Evolutionary conservation across 1,139 yeast genomes (phyloP), one percentile per base, ranked within the genome.

Genomic region (Torulaspora pretoriensis): DNA sequence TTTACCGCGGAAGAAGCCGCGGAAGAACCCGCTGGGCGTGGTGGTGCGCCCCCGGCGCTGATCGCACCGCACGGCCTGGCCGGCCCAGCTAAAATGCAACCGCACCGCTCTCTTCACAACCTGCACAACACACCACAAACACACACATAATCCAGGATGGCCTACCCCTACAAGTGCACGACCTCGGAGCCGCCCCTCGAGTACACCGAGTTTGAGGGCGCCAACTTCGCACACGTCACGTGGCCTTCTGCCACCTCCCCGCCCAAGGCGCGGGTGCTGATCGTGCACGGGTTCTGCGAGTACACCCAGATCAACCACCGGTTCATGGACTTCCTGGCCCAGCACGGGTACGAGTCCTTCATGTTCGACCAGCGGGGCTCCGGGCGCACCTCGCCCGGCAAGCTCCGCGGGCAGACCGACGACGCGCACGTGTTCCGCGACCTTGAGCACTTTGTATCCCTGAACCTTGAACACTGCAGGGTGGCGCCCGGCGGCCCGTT

Each of bases 361-460:
- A 78, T 78, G 54, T 90, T 80, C 63, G 96, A 87, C 61, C 96
- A 88, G 67, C 76, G 97, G 55, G 97, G 97, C 1, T 81, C 90
- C 8, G 97, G 96, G 4, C 75, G 73, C 44, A 85, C 96, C 0
- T 77, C 83, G 1, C 77, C 78, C 0, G 78, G 79, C 13, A 71
- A 74, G 41, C 68, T 70, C 4, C 72, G 73, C 43, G 97, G 96
- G 8, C 62, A 68, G 41, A 82, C 94, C 3, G 74, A 81, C 60
- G 96, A 89, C 55, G 59, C 57, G 45, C 75, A 74, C 51, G 78
- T 80, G 3, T 81, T 78, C 63, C 70, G 74, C 30, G 97, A 88
- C 61, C 69, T 90, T 55, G 88, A 88, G 55, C 75, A 71, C 54
- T 74, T 90, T 45, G 43, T 68, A 17, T 51, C 55, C 40, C 51